phyloP scores from a whole-genome alignment of 352 stramenopile genomes.

The Pythium dissotocum region DNA sequence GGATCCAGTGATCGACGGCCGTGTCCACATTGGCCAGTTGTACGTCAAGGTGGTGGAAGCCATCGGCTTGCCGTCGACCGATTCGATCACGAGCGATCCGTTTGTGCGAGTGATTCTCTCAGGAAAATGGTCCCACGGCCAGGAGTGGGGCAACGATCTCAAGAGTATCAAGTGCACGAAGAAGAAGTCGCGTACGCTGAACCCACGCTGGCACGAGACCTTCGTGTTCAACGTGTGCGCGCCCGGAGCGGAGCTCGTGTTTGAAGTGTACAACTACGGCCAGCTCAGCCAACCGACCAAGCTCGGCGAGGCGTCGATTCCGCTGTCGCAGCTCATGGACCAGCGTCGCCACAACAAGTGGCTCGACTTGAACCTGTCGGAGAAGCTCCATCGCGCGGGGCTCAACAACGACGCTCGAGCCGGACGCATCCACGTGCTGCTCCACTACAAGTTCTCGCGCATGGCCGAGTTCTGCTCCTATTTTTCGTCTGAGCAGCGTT shows the following conservation, averaged over 20 bases:
- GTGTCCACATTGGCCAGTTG: slow-evolving; percentile 82
- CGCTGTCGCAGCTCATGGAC: slow-evolving; percentile 81
- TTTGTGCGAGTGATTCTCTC: slow-evolving; percentile 85
- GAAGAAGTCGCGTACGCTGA: slow-evolving; percentile 85
- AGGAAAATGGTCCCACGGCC: slow-evolving; percentile 84
- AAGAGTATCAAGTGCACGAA: slow-evolving; percentile 85
- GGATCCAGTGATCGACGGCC: slow-evolving; percentile 78
- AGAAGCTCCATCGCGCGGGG: slow-evolving; percentile 76
- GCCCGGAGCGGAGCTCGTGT: slow-evolving; percentile 73
- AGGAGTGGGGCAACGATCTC: slow-evolving; percentile 82
- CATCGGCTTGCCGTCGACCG: slow-evolving; percentile 80
- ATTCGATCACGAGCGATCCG: slow-evolving; percentile 87
- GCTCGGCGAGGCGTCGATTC: slow-evolving; percentile 75
- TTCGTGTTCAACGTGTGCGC: slow-evolving; percentile 89
- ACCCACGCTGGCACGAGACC: slow-evolving; percentile 85
- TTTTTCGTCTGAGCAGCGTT: slow-evolving; percentile 68
- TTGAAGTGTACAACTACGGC: slow-evolving; percentile 87
- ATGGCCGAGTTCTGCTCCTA: slow-evolving; percentile 86
- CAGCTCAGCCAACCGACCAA: slow-evolving; percentile 84
- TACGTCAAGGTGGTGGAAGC: slow-evolving; percentile 88
- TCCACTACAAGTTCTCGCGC: slow-evolving; percentile 88
- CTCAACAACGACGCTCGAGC: slow-evolving; percentile 85
- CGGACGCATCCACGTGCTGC: slow-evolving; percentile 76
- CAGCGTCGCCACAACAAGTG: slow-evolving; percentile 87
- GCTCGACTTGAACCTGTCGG: slow-evolving; percentile 76